Conservation (phyloP, 768 basidiomycete species). For the Lactarius deliciosus region DNA sequence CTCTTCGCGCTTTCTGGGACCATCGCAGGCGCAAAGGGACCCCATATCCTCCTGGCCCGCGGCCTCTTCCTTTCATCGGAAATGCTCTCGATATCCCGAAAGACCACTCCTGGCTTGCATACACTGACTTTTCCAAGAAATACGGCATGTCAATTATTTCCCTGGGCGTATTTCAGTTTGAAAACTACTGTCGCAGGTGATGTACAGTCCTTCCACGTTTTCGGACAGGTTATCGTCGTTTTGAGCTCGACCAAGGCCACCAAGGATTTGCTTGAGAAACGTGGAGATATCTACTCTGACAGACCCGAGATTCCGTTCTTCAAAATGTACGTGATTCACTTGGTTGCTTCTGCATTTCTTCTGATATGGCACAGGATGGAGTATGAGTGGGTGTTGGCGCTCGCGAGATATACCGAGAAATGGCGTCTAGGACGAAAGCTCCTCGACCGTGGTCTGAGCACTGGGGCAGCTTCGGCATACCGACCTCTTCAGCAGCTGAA, state of each 20-base stretch:
- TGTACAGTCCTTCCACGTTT: constrained; percentile 34
- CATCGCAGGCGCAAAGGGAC: constrained; percentile 1
- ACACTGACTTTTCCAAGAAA: background rate
- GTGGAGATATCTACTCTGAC: constrained; percentile 40
- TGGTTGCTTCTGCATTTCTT: background rate
- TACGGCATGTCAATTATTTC: background rate
- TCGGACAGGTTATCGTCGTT: constrained; percentile 50
- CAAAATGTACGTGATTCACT: constrained; percentile 11
- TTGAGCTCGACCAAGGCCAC: constrained; percentile 47
- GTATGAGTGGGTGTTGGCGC: constrained; percentile 1
- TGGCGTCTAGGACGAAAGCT: constrained; percentile 13
- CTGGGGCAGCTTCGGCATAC: background rate
- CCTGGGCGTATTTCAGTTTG: background rate
- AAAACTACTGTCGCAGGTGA: background rate
- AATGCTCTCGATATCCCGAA: constrained; percentile 20
- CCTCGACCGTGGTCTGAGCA: constrained; percentile 16
- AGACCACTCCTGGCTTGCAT: constrained; percentile 16
- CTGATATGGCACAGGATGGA: background rate
- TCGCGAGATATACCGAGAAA: background rate
- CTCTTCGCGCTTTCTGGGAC: background rate
- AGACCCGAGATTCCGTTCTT: background rate
- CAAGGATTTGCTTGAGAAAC: constrained; percentile 52
- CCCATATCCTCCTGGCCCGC: constrained; percentile 20
- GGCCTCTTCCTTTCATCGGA: constrained; percentile 11
- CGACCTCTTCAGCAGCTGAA: constrained; percentile 8